Evolutionary conservation across 352 stramenopile species (phyloP).

Genomic region (Plasmopara halstedii): DNA sequence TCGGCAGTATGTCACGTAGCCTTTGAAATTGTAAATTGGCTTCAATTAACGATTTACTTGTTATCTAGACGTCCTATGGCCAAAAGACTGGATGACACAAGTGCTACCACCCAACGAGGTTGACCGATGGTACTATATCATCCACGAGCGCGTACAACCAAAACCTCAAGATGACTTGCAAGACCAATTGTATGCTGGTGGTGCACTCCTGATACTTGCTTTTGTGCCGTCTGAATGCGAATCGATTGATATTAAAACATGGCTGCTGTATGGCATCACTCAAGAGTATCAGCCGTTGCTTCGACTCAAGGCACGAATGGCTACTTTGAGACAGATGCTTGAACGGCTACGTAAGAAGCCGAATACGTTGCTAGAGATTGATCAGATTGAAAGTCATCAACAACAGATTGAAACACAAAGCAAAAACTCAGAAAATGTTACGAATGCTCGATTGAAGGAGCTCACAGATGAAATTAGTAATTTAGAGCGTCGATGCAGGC

Average conservation of each 20-base stretch:
- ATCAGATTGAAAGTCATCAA: slow-evolving; percentile 29
- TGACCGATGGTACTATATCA: slow-evolving; percentile 70
- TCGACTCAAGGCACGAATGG: slow-evolving; percentile 26
- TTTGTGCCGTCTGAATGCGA: slow-evolving; percentile 50
- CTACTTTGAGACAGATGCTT: slow-evolving; percentile 30
- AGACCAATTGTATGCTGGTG: slow-evolving; percentile 48
- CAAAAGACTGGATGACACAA: slow-evolving; percentile 59
- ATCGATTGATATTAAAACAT: slow-evolving; percentile 38
- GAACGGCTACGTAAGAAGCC: slow-evolving; percentile 47
- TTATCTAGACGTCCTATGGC: slow-evolving; percentile 27
- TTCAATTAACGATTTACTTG: not conserved
- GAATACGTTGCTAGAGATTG: slow-evolving; percentile 35
- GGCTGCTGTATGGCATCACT: slow-evolving; percentile 51
- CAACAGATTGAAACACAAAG: slow-evolving; percentile 47
- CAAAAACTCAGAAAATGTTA: slow-evolving; percentile 46
- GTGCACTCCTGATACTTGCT: slow-evolving; percentile 42
- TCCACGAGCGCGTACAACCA: slow-evolving; percentile 55
- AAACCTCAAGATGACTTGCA: slow-evolving; percentile 47
- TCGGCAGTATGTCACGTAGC: too few relatives aligned
- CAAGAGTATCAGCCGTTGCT: slow-evolving; percentile 52
- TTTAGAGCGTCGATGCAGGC: slow-evolving; percentile 23
- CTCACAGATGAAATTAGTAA: slow-evolving; percentile 35
- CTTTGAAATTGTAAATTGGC: slow-evolving; percentile 37
- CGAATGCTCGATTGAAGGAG: slow-evolving; percentile 25
- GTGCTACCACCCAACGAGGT: slow-evolving; percentile 37